Conservation (phyloP, 768 basidiomycete species). For the Glaciozyma antarctica region DNA sequence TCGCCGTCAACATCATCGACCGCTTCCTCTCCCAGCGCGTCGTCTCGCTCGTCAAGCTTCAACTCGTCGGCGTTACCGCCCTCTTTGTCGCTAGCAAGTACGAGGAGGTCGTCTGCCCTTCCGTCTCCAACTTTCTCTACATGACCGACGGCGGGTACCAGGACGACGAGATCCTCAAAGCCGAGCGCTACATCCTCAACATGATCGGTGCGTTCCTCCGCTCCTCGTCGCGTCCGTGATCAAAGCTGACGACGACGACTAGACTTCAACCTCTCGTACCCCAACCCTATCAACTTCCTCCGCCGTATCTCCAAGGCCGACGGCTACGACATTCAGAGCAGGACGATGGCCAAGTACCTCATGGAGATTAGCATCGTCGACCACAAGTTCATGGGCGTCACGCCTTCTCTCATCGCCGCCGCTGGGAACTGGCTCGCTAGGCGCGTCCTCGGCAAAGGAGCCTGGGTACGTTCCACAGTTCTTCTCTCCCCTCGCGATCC, state of each 20-base stretch:
- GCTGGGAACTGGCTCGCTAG: constrained; percentile 79
- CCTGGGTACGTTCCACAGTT: constrained; percentile 60
- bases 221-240: too few species aligned
- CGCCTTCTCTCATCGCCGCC: constrained; percentile 72
- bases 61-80: constrained; percentile 78
- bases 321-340: constrained; percentile 70
- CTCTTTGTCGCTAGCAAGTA: constrained; percentile 84
- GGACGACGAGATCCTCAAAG: constrained; percentile 71
- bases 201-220: constrained; percentile 44
- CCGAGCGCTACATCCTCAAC: constrained; percentile 78
- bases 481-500: not conserved
- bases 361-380: constrained; percentile 78
- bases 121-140: constrained; percentile 65
- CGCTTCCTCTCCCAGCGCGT: constrained; percentile 59
- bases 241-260: too few species aligned
- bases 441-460: constrained; percentile 62
- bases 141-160: constrained; percentile 69
- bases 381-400: constrained; percentile 59
- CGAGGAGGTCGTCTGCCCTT: constrained; percentile 84
- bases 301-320: constrained; percentile 88
- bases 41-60: constrained; percentile 72
- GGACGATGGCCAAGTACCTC: constrained; percentile 84
- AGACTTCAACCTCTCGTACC: constrained; percentile 74
- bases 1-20: constrained; percentile 71
- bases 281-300: constrained; percentile 81